A percentile compares a stretch with the other conserved stretches of the same genome.
Conservation (phyloP, 2,329 filamentous ascomycete species). For the Lasiodiplodia citricola region DNA sequence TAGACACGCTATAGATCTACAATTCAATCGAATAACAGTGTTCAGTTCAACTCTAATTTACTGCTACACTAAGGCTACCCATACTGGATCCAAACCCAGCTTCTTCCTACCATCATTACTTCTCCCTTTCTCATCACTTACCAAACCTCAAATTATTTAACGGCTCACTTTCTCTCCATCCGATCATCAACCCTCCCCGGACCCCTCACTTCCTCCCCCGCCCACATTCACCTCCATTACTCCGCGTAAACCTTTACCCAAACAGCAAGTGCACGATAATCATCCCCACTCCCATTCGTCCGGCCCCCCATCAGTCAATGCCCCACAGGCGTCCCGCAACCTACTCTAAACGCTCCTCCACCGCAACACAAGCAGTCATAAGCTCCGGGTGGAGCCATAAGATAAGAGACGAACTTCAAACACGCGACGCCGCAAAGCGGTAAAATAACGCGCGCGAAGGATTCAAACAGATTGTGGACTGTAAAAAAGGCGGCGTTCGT, state of each 20-base stretch:
- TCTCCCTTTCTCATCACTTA: no score
- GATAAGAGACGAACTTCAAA: neutral
- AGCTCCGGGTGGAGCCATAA: neutral
- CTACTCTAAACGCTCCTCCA: neutral
- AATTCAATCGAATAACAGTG: no score
- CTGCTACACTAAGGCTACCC: neutral
- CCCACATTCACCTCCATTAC: neutral
- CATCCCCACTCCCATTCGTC: neutral
- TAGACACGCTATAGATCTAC: neutral
- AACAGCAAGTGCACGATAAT: neutral
- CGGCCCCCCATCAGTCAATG: neutral
- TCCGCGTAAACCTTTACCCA: constrained; percentile 5
- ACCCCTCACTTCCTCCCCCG: neutral
- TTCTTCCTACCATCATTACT: no score
- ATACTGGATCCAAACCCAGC: no score
- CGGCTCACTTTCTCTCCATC: neutral
- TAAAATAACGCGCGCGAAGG: neutral
- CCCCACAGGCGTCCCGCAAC: neutral
- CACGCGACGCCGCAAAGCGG: neutral
- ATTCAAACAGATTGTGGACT: neutral
- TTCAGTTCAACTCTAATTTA: neutral
- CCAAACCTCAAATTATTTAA: no score
- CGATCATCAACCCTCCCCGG: neutral
- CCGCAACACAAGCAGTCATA: neutral
- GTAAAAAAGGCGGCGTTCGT: neutral